These are phyloP conservation scores for Suillus alpinus DNA, from an alignment of 768 basidiomycete genomes.

Conservation along the genomic window DNA sequence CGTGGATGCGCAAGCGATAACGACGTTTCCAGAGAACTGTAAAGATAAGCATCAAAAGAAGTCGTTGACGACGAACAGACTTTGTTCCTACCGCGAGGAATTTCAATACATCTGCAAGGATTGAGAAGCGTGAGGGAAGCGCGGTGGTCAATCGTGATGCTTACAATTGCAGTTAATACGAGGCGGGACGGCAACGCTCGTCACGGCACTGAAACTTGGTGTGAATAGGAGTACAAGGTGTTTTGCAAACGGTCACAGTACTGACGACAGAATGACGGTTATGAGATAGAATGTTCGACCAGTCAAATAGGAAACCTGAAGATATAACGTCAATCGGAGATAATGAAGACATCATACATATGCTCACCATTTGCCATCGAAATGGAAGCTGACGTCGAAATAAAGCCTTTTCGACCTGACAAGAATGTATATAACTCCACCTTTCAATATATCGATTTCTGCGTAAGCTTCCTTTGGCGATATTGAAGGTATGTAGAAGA, in stretches of 20 bases:
- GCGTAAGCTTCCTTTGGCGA: neutral
- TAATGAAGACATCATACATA: neutral
- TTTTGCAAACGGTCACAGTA: neutral
- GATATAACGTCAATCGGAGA: neutral
- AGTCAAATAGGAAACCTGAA: constrained; percentile 23
- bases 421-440: constrained; percentile 23
- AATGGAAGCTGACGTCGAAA: constrained; percentile 19
- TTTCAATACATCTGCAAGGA: constrained; percentile 6
- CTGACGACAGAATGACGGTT: constrained; percentile 18
- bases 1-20: constrained; percentile 16
- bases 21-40: constrained; percentile 15
- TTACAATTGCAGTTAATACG: constrained; percentile 16
- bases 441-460: constrained; percentile 6
- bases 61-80: too few species aligned
- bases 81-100: constrained; percentile 12
- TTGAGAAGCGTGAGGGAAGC: neutral
- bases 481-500: neutral
- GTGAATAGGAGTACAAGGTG: neutral
- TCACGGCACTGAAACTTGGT: constrained; percentile 7
- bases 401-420: constrained; percentile 20
- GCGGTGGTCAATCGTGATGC: neutral
- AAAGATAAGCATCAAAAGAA: neutral
- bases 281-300: constrained; percentile 18
- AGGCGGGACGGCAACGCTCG: neutral
- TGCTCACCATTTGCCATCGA: constrained; percentile 24